Evolutionary conservation across 2,329 filamentous ascomycete species (phyloP).

Genomic region (Claviceps arundinis): DNA sequence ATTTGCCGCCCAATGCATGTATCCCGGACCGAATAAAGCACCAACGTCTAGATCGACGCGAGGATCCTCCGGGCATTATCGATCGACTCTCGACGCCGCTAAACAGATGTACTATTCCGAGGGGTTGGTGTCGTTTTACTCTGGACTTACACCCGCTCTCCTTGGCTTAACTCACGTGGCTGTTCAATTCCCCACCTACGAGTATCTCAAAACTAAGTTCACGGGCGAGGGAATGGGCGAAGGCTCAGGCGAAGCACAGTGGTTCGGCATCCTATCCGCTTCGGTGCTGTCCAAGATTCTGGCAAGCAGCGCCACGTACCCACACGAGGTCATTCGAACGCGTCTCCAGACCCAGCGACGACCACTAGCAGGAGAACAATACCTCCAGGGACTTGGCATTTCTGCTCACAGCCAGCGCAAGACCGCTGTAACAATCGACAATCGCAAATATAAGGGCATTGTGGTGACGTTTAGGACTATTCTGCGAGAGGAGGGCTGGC

Average conservation of each 20-base stretch:
- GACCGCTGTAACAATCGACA: constrained; percentile 11
- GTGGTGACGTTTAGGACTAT: constrained; percentile 75
- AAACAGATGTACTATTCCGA: constrained; percentile 92
- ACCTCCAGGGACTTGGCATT: constrained; percentile 36
- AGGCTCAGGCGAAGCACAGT: constrained; percentile 45
- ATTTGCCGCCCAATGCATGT: constrained; percentile 30
- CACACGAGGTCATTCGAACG: constrained; percentile 91
- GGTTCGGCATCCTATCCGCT: constrained; percentile 71
- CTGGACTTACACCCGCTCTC: constrained; percentile 80
- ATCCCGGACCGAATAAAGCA: constrained; percentile 37
- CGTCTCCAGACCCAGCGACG: constrained; percentile 86
- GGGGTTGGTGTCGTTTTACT: constrained; percentile 85
- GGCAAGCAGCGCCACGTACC: constrained; percentile 90
- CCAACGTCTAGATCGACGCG: constrained; percentile 41
- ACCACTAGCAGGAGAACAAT: constrained; percentile 42
- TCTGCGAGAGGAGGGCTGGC: constrained; percentile 82
- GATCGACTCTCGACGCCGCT: constrained; percentile 77
- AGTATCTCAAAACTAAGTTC: constrained; percentile 81
- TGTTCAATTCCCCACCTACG: constrained; percentile 93
- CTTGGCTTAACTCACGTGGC: constrained; percentile 90
- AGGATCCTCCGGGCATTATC: constrained; percentile 79
- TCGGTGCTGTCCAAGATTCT: constrained; percentile 90
- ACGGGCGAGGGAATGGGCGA: constrained; percentile 81
- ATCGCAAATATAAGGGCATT: constrained; percentile 61
- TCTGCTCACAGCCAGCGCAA: constrained; percentile 18